phyloP scores from a whole-genome alignment of 2,329 filamentous ascomycete species.

The Aureobasidium leucospermi region DNA sequence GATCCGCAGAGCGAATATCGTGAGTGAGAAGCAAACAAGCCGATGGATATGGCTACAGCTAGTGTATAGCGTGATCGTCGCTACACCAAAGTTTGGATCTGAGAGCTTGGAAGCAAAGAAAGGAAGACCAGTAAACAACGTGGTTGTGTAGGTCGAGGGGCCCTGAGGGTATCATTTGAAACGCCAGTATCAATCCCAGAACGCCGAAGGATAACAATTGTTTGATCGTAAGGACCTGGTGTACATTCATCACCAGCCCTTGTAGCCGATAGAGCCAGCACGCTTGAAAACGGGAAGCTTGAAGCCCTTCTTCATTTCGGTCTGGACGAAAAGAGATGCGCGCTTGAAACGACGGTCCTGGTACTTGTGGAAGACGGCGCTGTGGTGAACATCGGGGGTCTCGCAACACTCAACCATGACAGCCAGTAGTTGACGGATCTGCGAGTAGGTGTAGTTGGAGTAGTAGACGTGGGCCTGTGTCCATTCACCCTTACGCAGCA shows the following conservation, averaged over 20 bases:
- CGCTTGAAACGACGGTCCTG: conserved; percentile 79
- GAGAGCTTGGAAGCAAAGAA: conserved; percentile 1
- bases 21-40: background rate
- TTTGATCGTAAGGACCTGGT: background rate
- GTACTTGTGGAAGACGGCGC: conserved; percentile 88
- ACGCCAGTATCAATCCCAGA: background rate
- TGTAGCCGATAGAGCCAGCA: conserved; percentile 15
- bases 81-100: background rate
- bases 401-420: conserved; percentile 86
- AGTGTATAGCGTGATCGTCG: background rate
- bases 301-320: conserved; percentile 59
- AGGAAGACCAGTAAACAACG: background rate
- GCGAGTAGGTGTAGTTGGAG: conserved; percentile 82
- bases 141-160: background rate
- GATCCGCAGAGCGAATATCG: background rate
- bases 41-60: background rate
- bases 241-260: conserved; percentile 6
- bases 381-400: conserved; percentile 71
- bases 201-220: conserved; percentile 3
- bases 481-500: conserved; percentile 90
- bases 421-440: conserved; percentile 68
- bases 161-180: conserved; percentile 14
- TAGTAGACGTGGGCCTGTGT: conserved; percentile 77
- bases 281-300: conserved; percentile 30
- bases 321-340: conserved; percentile 71